Conservation (phyloP, 202 grass and related monocot species). For the Carex arenaria region DNA sequence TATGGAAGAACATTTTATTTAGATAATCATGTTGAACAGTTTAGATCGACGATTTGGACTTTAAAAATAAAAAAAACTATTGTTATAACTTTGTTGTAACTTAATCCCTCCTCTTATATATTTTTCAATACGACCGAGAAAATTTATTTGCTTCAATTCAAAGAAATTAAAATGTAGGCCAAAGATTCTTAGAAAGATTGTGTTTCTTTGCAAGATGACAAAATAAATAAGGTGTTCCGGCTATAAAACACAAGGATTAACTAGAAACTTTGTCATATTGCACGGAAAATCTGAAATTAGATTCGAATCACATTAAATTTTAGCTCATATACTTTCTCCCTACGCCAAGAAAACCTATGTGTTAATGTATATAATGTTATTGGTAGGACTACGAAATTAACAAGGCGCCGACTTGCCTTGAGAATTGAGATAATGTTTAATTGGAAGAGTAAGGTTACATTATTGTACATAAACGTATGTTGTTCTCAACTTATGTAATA, state of each 20-base stretch:
- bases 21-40: too few relatives aligned
- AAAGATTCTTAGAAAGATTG: background rate
- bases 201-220: background rate
- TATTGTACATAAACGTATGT: too few relatives aligned
- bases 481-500: too few relatives aligned
- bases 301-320: conserved; percentile 5
- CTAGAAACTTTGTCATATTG: background rate
- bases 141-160: background rate
- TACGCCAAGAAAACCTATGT: background rate
- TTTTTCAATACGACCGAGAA: background rate
- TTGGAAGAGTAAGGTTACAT: too few relatives aligned
- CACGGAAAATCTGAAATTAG: conserved; percentile 10
- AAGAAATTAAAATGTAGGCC: background rate
- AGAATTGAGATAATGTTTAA: too few relatives aligned
- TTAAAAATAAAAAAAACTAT: too few relatives aligned
- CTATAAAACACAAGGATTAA: too few relatives aligned
- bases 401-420: background rate
- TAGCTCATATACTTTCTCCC: background rate
- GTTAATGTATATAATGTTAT: background rate
- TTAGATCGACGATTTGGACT: too few relatives aligned
- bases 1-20: too few relatives aligned
- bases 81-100: too few relatives aligned
- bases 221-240: background rate
- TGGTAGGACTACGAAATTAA: background rate
- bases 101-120: too few relatives aligned